Evolutionary conservation across 2,329 filamentous ascomycete genomes (phyloP), one percentile per base, ranked within the genome.

Genomic region (Aspergillus alliaceus): DNA sequence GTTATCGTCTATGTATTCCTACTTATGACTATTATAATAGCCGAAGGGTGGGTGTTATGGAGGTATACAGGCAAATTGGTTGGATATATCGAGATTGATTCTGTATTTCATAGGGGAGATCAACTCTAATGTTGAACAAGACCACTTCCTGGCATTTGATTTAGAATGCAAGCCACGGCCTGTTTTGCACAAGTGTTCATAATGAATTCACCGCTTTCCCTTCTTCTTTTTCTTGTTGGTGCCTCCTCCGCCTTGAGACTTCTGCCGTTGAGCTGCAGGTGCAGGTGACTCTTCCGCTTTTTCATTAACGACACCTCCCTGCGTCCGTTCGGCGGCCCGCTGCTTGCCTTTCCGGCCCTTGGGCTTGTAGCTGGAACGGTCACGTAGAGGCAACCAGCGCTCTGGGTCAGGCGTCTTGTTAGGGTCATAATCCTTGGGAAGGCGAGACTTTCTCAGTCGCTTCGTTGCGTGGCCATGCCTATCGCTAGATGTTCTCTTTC

Each of bases 331-430:
- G 59, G 83, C 81, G 4, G 86, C 87, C 77, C 89, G 89, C 82
- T 92, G 89, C 82, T 91, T 93, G 54, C 91, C 90, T 82, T 96
- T 96, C 80, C 90, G 92, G 6, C 92, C 92, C 79, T 95, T 96
- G 7, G 93, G 92, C 48, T 90, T 82, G 76, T 96, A 99, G 39
- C 86, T 90, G 66, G 90, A 95, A 56, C 95, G 84, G 72, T 99
- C 95, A 52, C 90, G 87, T 68, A 98, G 80, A 12, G 95, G 93
- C 59, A 99, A 77, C 95, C 95, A 99, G 61, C 95, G 84, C 76
- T 99, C 95, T 0, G 91, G 88, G 73, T 99, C 95, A 32, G 90
- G 84, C 63, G 86, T 87, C 80, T 92, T 96, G 65, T 83, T 85
- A 52, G 90, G 84, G 58, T 91, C 90, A 56, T 75, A 79, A 55